A percentile compares a stretch with the other conserved stretches of the same genome.
Evolutionary conservation across 1,284 basidiomycete genomes (phyloP).

Genomic region (Microbotryomycetes sp.): DNA sequence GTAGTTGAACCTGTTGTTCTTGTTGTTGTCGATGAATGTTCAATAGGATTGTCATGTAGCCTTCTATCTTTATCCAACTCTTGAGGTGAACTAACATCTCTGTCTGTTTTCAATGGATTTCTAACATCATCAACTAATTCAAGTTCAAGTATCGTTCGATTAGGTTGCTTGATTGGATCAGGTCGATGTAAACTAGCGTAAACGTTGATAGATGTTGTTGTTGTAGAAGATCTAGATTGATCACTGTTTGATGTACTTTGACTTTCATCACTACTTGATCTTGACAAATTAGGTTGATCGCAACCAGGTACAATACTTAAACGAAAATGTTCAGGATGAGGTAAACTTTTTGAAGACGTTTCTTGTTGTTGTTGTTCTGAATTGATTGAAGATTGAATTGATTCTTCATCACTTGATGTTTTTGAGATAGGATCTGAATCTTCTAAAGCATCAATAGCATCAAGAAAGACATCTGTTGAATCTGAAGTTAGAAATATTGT

Average conservation of each 20-base stretch:
- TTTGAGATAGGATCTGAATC: not conserved
- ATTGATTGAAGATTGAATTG: not conserved
- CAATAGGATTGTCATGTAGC: not conserved
- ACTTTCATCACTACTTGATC: too few species aligned
- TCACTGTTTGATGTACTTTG: not conserved
- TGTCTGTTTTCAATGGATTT: conserved; percentile 54
- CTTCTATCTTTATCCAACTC: not conserved
- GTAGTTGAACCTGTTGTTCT: not conserved
- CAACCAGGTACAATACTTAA: not conserved
- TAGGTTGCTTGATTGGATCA: conserved; percentile 37
- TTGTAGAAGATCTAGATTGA: too few species aligned
- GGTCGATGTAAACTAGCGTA: conserved; percentile 61
- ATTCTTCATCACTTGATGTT: not conserved
- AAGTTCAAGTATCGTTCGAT: conserved; percentile 66
- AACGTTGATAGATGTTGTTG: not conserved
- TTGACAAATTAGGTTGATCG: not conserved
- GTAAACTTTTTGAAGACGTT: not conserved
- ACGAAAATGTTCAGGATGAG: conserved; percentile 1
- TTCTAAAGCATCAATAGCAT: conserved; percentile 40
- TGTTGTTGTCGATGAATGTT: not conserved
- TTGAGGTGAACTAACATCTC: not conserved
- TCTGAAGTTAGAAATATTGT: conserved; percentile 62
- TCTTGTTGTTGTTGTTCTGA: not conserved
- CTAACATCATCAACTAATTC: conserved; percentile 65
- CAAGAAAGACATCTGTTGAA: conserved; percentile 66